These are phyloP conservation scores for Aegilops longissima DNA, from an alignment of 176 grass and related monocot species.

Conservation along the genomic window DNA sequence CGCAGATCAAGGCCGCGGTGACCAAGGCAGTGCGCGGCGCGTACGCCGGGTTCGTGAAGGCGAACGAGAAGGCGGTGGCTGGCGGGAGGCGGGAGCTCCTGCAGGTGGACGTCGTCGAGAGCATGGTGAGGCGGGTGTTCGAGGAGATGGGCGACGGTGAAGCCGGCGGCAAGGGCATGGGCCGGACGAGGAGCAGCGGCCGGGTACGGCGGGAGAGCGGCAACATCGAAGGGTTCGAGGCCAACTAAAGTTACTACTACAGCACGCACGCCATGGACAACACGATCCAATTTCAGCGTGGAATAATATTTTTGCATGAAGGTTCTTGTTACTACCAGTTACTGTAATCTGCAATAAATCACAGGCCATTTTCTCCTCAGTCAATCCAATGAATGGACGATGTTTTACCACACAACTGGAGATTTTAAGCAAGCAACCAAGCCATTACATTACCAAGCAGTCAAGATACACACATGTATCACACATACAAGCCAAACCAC, in stretches of 20 bases:
- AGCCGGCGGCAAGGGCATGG: background rate
- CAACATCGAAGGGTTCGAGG: constrained; percentile 14
- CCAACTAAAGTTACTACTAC: background rate
- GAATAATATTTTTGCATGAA: background rate
- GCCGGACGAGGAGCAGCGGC: constrained; percentile 5
- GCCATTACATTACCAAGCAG: constrained; percentile 41
- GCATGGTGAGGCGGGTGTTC: constrained; percentile 44
- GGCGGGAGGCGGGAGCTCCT: constrained; percentile 17
- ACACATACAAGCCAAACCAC: constrained; percentile 34
- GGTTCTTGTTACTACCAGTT: background rate
- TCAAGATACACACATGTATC: constrained; percentile 26
- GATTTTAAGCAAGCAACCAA: constrained; percentile 12
- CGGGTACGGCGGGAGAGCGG: constrained; percentile 7
- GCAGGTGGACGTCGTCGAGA: constrained; percentile 40
- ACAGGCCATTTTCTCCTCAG: background rate
- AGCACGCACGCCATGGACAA: background rate
- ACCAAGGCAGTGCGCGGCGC: constrained; percentile 48
- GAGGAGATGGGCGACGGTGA: constrained; percentile 31
- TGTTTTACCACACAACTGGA: constrained; percentile 13
- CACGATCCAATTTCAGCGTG: background rate
- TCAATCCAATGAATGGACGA: background rate
- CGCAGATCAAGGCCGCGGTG: constrained; percentile 51
- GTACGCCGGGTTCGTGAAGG: constrained; percentile 55
- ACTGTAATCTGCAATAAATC: background rate
- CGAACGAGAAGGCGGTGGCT: constrained; percentile 28